Base-by-base conservation (phyloP, 352 stramenopile species). In the Phytophthora tubulina region DNA sequence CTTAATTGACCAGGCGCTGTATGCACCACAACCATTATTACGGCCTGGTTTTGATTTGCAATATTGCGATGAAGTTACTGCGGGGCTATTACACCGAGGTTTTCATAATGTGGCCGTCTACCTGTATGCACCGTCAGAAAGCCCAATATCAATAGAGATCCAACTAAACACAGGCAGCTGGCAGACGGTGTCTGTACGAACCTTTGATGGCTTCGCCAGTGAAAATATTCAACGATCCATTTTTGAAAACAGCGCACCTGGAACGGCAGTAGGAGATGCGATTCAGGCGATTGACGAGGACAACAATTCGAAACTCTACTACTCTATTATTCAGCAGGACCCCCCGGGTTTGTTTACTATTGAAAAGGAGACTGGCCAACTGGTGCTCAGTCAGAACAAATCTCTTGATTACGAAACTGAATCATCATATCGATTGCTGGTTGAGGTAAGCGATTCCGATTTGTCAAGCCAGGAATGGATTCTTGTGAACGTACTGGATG, bases 281-380 rank as follows among this genome's bases (percentile, higher is more conserved):
- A 3, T 78, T 49, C 46, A 68, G 7, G 65, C 71, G 1, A 67
- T 75, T 39, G 71, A 78, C 45, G 38, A 71, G 32, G 71, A 78
- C 58, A 11, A n/a, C 30, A 5, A 38, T 21, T 57, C 71, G n/a
- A 59, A 44, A 13, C 14, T 75, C 3, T 48, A 57, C 4, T 78
- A 68, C 15, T 15, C 27, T 27, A 69, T 78, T 54, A 33, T 56
- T 17, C 32, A 71, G 14, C 65, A 78, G 36, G 53, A 63, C 31
- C 51, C 42, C 5, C 39, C 65, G 0, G 71, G 50, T 10, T 50
- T 74, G 7, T 78, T 75, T 54, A 17, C 1, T 1, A 75, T 78
- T 32, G 49, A 63, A 11, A 53, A 51, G 9, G 2, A 49, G 6
- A 66, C 59, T 30, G 71, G 71, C 6, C 65, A 78, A 54, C 17